Conservation (phyloP, 768 basidiomycete species). For the Mycena leptocephala region DNA sequence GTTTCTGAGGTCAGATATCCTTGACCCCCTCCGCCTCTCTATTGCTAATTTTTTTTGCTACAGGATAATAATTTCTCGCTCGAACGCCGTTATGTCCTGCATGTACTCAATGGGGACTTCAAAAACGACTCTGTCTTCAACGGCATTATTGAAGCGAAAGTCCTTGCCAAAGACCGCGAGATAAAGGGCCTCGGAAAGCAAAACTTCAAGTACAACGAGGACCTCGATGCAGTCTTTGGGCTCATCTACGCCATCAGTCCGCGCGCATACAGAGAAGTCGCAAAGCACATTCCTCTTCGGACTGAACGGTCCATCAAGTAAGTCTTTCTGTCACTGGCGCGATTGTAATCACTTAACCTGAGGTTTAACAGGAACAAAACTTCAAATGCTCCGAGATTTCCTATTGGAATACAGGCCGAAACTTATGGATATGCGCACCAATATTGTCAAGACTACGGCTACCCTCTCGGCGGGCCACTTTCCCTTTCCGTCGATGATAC, state of each 20-base stretch:
- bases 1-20: not conserved
- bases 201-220: conserved; percentile 44
- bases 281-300: conserved; percentile 28
- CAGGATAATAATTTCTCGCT: conserved; percentile 6
- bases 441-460: conserved; percentile 18
- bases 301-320: conserved; percentile 34
- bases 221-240: conserved; percentile 37
- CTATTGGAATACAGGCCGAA: not conserved
- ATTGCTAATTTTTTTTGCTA: not conserved
- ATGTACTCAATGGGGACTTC: conserved; percentile 39
- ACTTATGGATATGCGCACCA: not conserved
- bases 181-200: conserved; percentile 38
- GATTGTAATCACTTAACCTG: too few species aligned
- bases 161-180: conserved; percentile 27
- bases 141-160: conserved; percentile 40
- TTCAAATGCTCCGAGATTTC: conserved; percentile 1
- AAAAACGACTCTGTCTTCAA: conserved; percentile 36
- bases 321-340: too few species aligned
- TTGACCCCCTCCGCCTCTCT: not conserved
- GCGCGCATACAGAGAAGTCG: conserved; percentile 32
- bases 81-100: conserved; percentile 28
- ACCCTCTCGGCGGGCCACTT: conserved; percentile 28
- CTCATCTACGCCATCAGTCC: conserved; percentile 36
- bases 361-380: too few species aligned
- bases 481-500: conserved; percentile 50